phyloP scores from a whole-genome alignment of 2,329 filamentous ascomycete genomes.

The Talaromyces sp. region DNA sequence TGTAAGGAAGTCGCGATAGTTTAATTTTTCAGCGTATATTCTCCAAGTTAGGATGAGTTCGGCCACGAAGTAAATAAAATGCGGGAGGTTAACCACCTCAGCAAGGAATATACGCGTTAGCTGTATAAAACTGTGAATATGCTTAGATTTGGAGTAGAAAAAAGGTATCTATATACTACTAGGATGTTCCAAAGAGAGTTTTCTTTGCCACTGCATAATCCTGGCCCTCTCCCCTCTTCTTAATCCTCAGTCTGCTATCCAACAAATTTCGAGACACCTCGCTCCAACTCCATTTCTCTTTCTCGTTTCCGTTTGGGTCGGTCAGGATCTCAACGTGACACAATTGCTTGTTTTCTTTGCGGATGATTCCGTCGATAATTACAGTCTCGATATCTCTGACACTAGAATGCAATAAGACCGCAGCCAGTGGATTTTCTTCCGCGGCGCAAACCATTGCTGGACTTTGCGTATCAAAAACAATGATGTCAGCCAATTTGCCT shows the following conservation, averaged over 20 bases:
- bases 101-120: too few species aligned
- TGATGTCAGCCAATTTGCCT: conserved; percentile 26
- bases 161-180: background rate
- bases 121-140: too few species aligned
- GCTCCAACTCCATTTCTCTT: background rate
- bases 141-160: too few species aligned
- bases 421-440: conserved; percentile 24
- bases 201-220: background rate
- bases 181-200: background rate
- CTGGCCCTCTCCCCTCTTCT: background rate
- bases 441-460: conserved; percentile 24
- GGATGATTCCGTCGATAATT: conserved; percentile 22
- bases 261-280: background rate
- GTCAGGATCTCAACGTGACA: background rate
- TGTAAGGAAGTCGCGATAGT: background rate
- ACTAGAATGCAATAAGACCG: conserved; percentile 24
- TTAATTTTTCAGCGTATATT: too few species aligned
- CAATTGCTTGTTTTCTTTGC: background rate
- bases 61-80: too few species aligned
- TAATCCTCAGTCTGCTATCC: background rate
- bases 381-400: conserved; percentile 25
- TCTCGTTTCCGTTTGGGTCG: background rate
- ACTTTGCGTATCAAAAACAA: conserved; percentile 23
- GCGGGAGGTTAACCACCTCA: too few species aligned
- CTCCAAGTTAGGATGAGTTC: too few species aligned